Evolutionary conservation across 108 stramenopile genomes (phyloP), one percentile per base, ranked within the genome.

Genomic region (Fistulifera solaris): DNA sequence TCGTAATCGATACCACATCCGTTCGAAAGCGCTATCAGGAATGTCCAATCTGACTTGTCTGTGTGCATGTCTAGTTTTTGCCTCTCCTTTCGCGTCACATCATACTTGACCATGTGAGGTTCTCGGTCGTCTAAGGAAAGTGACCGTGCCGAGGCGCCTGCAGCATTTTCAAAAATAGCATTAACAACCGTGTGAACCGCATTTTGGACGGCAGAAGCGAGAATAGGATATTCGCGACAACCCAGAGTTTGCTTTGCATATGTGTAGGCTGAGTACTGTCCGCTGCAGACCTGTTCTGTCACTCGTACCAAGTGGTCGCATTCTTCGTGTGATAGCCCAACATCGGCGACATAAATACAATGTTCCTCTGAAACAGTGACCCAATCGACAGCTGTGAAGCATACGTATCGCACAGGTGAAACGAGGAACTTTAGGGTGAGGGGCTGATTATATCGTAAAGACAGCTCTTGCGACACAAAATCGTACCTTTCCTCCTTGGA

Each of bases 161-260:
- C 21, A 17, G 52, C 18, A 21, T 40, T 38, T 40, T 27, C 54
- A 7, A 48, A 27, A 47, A 78, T 78, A 10, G 68, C 67, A 25
- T 66, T 52, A 18, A 61, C 50, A 6, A 70, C 49, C 19, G 67
- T 61, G 42, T 73, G 72, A n/a, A 78, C 72, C 2, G 72, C 65
- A 1, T 40, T 28, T 12, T 71, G 46, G 52, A 67, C 61, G 15
- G 59, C 54, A 23, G 46, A n/a, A 0, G 80, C 81, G 58, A 87
- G 48, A 7, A 14, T 27, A 27, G 81, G 80, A 47, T 62, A 70
- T 52, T 87, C 85, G 23, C 81, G 73, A 62, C 85, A 87, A 21
- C 85, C 85, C 61, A 87, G 39, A 2, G 85, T 87, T 64, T 87
- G 85, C 52, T 87, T 87, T 41, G 85, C 85, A 49, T 87, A 87